Percentiles rank a stretch among this genome's conserved stretches.
phyloP scores from a whole-genome alignment of 2,329 filamentous ascomycete species.

The Beauveria bassiana region DNA sequence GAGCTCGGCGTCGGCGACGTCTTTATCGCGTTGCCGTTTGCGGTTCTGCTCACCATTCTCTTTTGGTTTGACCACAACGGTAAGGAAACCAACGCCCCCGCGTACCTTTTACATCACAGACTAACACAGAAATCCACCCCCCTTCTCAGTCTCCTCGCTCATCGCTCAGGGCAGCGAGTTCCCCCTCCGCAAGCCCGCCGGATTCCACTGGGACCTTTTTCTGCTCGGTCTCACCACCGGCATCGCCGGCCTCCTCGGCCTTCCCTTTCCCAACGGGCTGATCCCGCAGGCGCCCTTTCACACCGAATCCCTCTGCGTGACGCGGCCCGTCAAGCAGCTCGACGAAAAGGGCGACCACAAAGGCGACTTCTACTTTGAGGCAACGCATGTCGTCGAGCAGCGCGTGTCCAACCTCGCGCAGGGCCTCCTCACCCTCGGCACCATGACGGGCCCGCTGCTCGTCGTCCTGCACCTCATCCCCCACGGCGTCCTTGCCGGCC shows the following conservation, averaged over 20 bases:
- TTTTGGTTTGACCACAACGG: constrained; percentile 90
- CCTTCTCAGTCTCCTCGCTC: constrained; percentile 60
- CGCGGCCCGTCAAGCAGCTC: constrained; percentile 41
- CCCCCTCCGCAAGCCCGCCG: constrained; percentile 70
- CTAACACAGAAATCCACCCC: not conserved
- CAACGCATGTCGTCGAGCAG: constrained; percentile 66
- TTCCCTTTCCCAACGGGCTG: constrained; percentile 76
- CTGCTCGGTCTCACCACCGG: constrained; percentile 72
- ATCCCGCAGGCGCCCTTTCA: constrained; percentile 82
- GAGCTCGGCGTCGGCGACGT: constrained; percentile 63
- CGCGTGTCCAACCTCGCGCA: constrained; percentile 71
- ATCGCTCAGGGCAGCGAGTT: constrained; percentile 81
- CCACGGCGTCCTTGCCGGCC: constrained; percentile 68
- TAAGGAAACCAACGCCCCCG: constrained; percentile 26
- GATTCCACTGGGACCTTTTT: constrained; percentile 82
- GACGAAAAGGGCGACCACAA: constrained; percentile 49
- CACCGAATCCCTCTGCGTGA: constrained; percentile 70
- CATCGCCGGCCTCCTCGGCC: constrained; percentile 64
- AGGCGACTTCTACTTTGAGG: constrained; percentile 44
- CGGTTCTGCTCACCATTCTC: constrained; percentile 70
- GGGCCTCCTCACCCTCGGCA: constrained; percentile 68
- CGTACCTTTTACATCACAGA: no score
- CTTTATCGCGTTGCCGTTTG: constrained; percentile 83
- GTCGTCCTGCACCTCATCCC: constrained; percentile 70
- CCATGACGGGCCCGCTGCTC: constrained; percentile 69